Conservation (phyloP, 495 filamentous ascomycete genomes). For the Hypoxylon perforatum region DNA sequence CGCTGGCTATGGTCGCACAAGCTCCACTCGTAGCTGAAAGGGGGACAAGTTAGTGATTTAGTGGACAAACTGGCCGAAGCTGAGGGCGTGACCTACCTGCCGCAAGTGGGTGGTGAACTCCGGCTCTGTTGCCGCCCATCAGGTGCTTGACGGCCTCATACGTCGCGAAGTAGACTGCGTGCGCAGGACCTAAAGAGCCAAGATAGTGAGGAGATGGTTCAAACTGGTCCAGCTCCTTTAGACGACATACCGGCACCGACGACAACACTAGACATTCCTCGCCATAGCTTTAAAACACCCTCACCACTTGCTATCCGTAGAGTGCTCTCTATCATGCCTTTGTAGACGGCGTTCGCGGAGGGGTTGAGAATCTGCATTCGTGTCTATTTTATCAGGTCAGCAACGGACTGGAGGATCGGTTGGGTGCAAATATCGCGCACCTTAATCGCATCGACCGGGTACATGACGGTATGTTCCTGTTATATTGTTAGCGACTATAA, state of each 20-base stretch:
- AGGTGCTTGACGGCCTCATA: slow-evolving; percentile 97
- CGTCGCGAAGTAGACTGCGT: slow-evolving; percentile 97
- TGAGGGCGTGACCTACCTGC: slow-evolving; percentile 69
- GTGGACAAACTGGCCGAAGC: slow-evolving; percentile 9
- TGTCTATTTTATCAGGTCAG: slow-evolving; percentile 68
- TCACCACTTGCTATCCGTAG: slow-evolving; percentile 90
- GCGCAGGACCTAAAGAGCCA: slow-evolving; percentile 78
- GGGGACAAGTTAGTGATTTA: slow-evolving; percentile 27
- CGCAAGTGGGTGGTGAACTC: slow-evolving; percentile 92
- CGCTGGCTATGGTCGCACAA: slow-evolving; percentile 93
- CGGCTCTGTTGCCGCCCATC: slow-evolving; percentile 89
- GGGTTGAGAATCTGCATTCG: slow-evolving; percentile 97
- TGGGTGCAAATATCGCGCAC: slow-evolving; percentile 61
- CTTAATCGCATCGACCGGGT: slow-evolving; percentile 97
- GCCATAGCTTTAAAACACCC: slow-evolving; percentile 91
- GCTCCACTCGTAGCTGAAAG: slow-evolving; percentile 82
- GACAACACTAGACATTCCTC: slow-evolving; percentile 95
- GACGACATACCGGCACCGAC: slow-evolving; percentile 84
- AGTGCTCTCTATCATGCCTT: slow-evolving; percentile 89
- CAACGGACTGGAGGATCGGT: slow-evolving; percentile 11
- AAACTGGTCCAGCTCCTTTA: neutral
- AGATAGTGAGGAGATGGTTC: slow-evolving; percentile 13
- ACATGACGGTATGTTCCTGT: slow-evolving; percentile 94
- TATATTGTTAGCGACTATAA: slow-evolving; percentile 37
- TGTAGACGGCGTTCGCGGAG: slow-evolving; percentile 84